These are phyloP conservation scores for Wickerhamiella parazyma DNA, from an alignment of 805 yeast genomes.

Conservation along the genomic window DNA sequence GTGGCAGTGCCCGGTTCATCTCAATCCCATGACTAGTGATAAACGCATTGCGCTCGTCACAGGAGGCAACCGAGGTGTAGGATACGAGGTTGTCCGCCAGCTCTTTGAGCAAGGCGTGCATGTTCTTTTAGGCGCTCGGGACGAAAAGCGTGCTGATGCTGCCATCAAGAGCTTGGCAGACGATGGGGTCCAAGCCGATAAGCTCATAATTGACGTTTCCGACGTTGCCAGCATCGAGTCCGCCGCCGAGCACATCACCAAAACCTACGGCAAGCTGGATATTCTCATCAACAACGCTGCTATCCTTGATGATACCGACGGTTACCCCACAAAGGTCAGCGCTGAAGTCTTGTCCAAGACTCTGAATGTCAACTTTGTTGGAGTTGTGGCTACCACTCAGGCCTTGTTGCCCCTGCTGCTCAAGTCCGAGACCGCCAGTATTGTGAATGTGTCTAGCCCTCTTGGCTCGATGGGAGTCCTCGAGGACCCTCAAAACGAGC, in stretches of 20 bases:
- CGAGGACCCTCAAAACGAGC: neutral
- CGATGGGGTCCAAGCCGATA: constrained; percentile 9
- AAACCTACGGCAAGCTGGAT: constrained; percentile 15
- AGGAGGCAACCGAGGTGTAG: constrained; percentile 7
- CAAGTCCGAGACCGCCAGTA: neutral
- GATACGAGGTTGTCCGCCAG: neutral
- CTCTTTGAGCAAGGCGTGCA: constrained; percentile 22
- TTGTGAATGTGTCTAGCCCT: neutral
- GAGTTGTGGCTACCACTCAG: neutral
- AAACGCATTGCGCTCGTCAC: constrained; percentile 1
- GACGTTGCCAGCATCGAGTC: neutral
- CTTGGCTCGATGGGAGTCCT: neutral
- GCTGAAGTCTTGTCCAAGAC: neutral
- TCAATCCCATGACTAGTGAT: too few relatives aligned
- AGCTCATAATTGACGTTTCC: constrained; percentile 4
- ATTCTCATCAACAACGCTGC: constrained; percentile 27
- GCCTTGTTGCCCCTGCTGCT: constrained; percentile 1
- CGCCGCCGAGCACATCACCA: neutral
- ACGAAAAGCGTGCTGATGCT: constrained; percentile 22
- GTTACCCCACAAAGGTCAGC: neutral
- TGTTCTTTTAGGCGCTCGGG: constrained; percentile 29
- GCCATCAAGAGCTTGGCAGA: constrained; percentile 23
- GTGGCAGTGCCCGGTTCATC: too few relatives aligned
- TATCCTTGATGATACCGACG: constrained; percentile 2
- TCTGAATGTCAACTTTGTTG: neutral